phyloP scores from a whole-genome alignment of 2,329 filamentous ascomycete genomes.

The Magnaporthiopsis rhizophila region DNA sequence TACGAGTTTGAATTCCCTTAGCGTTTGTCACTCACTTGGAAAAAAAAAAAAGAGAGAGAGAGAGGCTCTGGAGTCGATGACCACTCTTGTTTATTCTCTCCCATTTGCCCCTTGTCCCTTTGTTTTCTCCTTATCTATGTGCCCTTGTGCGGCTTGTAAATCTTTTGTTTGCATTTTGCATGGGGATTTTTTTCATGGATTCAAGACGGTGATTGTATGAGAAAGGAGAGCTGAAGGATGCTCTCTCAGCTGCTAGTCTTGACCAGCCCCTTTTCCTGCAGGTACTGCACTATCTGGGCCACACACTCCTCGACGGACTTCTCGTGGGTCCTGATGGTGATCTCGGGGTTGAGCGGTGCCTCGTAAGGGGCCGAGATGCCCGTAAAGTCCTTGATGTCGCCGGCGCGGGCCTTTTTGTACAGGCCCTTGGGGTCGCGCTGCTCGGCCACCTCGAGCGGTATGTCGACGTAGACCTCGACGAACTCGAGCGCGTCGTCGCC shows the following conservation, averaged over 20 bases:
- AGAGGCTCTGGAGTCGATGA: background rate
- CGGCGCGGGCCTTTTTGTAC: slow-evolving; percentile 92
- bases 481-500: slow-evolving; percentile 69
- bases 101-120: background rate
- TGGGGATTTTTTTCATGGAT: background rate
- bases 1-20: slow-evolving; percentile 80
- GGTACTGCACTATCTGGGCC: slow-evolving; percentile 70
- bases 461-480: slow-evolving; percentile 88
- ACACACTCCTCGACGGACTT: slow-evolving; percentile 85
- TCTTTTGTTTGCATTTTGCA: background rate
- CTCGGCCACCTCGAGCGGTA: slow-evolving; percentile 86
- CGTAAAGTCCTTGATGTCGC: slow-evolving; percentile 95
- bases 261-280: slow-evolving; percentile 57
- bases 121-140: background rate
- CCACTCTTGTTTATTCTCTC: slow-evolving; percentile 1
- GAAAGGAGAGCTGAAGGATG: background rate
- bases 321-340: slow-evolving; percentile 77
- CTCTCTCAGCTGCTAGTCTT: background rate
- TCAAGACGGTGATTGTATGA: background rate
- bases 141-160: background rate
- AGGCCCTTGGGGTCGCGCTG: slow-evolving; percentile 93
- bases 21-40: background rate
- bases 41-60: too few species aligned
- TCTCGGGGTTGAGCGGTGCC: slow-evolving; percentile 75
- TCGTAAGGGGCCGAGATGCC: slow-evolving; percentile 95